These are phyloP conservation scores for Senna tora DNA, from an alignment of 306 rosid species.

Conservation along the genomic window DNA sequence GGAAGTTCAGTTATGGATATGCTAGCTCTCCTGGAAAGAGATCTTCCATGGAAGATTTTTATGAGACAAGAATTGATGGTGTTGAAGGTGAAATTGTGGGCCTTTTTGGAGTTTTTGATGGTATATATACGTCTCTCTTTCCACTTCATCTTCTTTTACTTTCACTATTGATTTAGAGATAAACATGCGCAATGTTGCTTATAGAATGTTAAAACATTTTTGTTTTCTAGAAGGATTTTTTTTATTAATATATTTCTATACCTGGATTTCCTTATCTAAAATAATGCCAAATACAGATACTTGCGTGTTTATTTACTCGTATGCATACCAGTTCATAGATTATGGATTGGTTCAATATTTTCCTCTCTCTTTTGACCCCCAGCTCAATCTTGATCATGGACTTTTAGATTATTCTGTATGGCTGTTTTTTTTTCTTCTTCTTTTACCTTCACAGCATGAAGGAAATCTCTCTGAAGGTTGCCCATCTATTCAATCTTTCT, in stretches of 20 bases:
- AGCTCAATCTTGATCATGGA: slow-evolving; percentile 7
- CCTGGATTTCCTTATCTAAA: slow-evolving; percentile 12
- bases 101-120: slow-evolving; percentile 97
- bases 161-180: slow-evolving; percentile 22
- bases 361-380: background rate
- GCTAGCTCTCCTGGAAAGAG: slow-evolving; percentile 98
- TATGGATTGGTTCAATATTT: slow-evolving; percentile 6
- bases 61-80: slow-evolving; percentile 95
- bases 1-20: slow-evolving; percentile 96
- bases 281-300: slow-evolving; percentile 9
- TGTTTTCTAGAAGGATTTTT: background rate
- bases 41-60: slow-evolving; percentile 97
- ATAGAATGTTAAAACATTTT: background rate
- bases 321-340: background rate
- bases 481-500: slow-evolving; percentile 1
- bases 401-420: slow-evolving; percentile 1
- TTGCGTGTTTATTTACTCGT: slow-evolving; percentile 2
- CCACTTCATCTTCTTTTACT: slow-evolving; percentile 2
- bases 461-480: slow-evolving; percentile 29
- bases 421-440: slow-evolving; percentile 14
- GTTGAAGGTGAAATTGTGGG: slow-evolving; percentile 94
- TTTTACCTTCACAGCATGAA: slow-evolving; percentile 22
- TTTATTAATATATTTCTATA: slow-evolving; percentile 22
- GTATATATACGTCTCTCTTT: slow-evolving; percentile 47
- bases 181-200: background rate